Evolutionary conservation across 2,329 filamentous ascomycete genomes (phyloP), one percentile per base, ranked within the genome.

Genomic region (Microascus cirrosus): DNA sequence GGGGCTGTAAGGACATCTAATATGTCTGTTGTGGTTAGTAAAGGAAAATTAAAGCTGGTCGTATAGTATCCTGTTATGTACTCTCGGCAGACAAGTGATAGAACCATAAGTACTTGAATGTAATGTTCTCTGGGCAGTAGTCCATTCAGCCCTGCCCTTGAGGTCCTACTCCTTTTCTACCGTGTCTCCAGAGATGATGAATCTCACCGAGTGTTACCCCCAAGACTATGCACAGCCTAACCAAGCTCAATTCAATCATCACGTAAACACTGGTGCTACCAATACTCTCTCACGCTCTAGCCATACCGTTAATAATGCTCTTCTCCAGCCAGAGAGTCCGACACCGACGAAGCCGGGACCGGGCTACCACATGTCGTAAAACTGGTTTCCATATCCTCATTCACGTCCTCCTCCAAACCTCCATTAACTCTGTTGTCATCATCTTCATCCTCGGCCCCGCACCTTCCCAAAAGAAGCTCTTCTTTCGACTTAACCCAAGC

Each of bases 401-500:
- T 20, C n/a, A 50, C 20, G n/a, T 24, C 45, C 18, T 50, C 45
- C n/a, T 50, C n/a, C 45, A 22, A 12, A 13, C 11, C n/a, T 22
- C n/a, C n/a, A 24, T 22, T 50, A 20, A 22, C 42, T 11, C 22
- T 18, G 20, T 52, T 34, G 8, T 53, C 51, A 11, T 34, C 13
- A 2, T 53, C 24, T 34, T 18, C 18, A 32, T 53, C 24, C 15
- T 39, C 48, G 5, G 20, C 25, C 3, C 36, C 45, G 45, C 55
- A 57, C 36, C 42, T 53, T 15, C 32, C 45, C 8, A 24, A 12
- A 15, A 51, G 7, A 12, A 22, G 11, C n/a, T 35, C 22, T 32
- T 57, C 55, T 34, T 57, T 57, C 48, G n/a, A 22, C 45, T 13
- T n/a, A 15, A 57, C 55, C 55, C 45, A 52, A 28, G 20, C 15